Conservation (phyloP, 805 yeast species). For the Teunomyces gatunensis region DNA sequence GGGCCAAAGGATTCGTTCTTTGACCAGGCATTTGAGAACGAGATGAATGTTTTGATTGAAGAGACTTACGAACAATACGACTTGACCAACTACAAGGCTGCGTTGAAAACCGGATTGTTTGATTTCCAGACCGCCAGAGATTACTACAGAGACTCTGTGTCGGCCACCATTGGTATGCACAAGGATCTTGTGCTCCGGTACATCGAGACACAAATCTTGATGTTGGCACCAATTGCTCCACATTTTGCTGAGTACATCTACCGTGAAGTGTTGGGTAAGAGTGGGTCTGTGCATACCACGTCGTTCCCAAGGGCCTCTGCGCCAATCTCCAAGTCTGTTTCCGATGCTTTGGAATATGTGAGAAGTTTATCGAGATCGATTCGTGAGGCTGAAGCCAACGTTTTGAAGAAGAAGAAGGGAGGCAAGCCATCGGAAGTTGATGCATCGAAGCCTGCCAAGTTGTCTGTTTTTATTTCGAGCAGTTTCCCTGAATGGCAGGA, state of each 20-base stretch:
- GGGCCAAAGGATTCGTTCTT: slow-evolving; percentile 61
- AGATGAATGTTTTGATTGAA: slow-evolving; percentile 79
- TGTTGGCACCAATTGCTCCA: slow-evolving; percentile 91
- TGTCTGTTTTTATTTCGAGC: slow-evolving; percentile 70
- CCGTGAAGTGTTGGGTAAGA: slow-evolving; percentile 72
- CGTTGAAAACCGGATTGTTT: slow-evolving; percentile 85
- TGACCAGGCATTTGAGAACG: slow-evolving; percentile 89
- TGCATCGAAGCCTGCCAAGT: slow-evolving; percentile 63
- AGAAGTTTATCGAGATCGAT: slow-evolving; percentile 76
- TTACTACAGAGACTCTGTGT: slow-evolving; percentile 82
- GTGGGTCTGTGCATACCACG: slow-evolving; percentile 67
- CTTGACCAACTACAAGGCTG: slow-evolving; percentile 78
- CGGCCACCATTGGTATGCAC: slow-evolving; percentile 65
- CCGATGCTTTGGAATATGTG: slow-evolving; percentile 75
- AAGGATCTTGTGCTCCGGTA: slow-evolving; percentile 75
- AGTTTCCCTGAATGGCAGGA: slow-evolving; percentile 78
- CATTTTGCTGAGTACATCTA: slow-evolving; percentile 91
- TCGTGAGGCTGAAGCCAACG: slow-evolving; percentile 90
- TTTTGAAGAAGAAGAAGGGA: slow-evolving; percentile 80
- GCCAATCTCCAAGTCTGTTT: slow-evolving; percentile 58
- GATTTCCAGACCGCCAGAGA: slow-evolving; percentile 96
- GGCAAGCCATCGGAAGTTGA: slow-evolving; percentile 75
- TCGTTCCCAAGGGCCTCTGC: slow-evolving; percentile 74
- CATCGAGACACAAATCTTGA: slow-evolving; percentile 80
- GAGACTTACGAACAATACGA: slow-evolving; percentile 70